Conservation (phyloP, 352 stramenopile species). For the Pythium phragmiticola region DNA sequence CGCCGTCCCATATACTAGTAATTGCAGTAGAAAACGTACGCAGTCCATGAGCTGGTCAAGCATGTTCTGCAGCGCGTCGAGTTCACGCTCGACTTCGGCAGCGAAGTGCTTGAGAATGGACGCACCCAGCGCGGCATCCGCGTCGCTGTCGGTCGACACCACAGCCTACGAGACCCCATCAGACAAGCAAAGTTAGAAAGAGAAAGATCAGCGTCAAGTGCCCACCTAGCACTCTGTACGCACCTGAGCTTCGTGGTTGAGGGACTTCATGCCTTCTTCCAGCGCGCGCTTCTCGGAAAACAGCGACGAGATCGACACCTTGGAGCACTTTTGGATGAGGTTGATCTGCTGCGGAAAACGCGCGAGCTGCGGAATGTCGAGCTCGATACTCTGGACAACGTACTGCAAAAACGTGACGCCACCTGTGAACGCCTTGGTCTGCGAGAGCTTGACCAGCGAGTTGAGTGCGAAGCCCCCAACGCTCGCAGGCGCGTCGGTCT, state of each 20-base stretch:
- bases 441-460: slow-evolving; percentile 83
- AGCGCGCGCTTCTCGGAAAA: slow-evolving; percentile 70
- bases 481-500: slow-evolving; percentile 29
- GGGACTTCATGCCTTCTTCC: slow-evolving; percentile 55
- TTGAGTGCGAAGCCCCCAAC: slow-evolving; percentile 71
- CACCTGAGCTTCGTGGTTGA: slow-evolving; percentile 52
- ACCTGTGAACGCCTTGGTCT: slow-evolving; percentile 85
- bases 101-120: slow-evolving; percentile 61
- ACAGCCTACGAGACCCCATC: slow-evolving; percentile 20
- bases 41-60: slow-evolving; percentile 55
- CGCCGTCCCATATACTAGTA: not conserved
- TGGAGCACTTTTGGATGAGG: slow-evolving; percentile 69
- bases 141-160: slow-evolving; percentile 20
- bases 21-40: slow-evolving; percentile 29
- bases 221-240: not conserved
- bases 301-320: slow-evolving; percentile 64
- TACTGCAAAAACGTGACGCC: slow-evolving; percentile 84
- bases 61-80: slow-evolving; percentile 46
- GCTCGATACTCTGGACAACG: slow-evolving; percentile 83
- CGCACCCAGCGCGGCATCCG: slow-evolving; percentile 36
- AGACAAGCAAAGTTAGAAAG: not conserved
- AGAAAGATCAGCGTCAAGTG: not conserved
- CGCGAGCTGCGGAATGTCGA: slow-evolving; percentile 68
- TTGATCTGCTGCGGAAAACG: slow-evolving; percentile 80
- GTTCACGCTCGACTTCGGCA: slow-evolving; percentile 55